Conservation (phyloP, 2,329 filamentous ascomycete genomes). For the Alternaria novae-zelandiae region DNA sequence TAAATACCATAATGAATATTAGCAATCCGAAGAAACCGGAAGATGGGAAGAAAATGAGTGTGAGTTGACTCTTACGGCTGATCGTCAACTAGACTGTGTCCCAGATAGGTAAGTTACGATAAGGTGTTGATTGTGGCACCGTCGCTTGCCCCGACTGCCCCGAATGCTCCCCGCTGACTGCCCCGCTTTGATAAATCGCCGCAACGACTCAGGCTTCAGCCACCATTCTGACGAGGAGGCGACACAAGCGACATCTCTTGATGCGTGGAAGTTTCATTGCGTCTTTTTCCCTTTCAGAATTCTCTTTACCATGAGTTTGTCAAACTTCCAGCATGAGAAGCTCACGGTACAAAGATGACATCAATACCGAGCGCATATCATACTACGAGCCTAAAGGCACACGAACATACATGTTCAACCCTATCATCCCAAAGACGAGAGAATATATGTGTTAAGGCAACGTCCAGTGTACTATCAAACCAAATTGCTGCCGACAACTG, state of each 20-base stretch:
- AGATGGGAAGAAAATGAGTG: neutral
- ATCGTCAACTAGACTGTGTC: neutral
- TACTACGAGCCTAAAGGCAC: neutral
- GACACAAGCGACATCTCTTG: neutral
- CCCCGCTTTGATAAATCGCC: neutral
- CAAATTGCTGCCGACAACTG: neutral
- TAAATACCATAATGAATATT: no score
- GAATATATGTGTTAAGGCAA: no score
- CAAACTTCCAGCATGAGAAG: neutral
- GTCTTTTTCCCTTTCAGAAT: neutral
- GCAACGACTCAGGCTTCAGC: neutral
- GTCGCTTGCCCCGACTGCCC: neutral
- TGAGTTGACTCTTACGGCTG: neutral
- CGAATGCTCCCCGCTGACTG: neutral
- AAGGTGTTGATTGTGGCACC: neutral
- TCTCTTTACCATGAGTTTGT: neutral
- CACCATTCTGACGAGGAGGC: neutral
- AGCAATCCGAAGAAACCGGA: no score
- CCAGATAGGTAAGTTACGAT: neutral
- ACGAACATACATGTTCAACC: accelerated
- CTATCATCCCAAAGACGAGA: neutral
- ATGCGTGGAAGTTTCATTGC: neutral
- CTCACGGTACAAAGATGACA: neutral
- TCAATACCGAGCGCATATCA: neutral
- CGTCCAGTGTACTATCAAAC: neutral